These are phyloP conservation scores for Sphaerulina musiva DNA, from an alignment of 2,329 filamentous ascomycete genomes.

Conservation along the genomic window DNA sequence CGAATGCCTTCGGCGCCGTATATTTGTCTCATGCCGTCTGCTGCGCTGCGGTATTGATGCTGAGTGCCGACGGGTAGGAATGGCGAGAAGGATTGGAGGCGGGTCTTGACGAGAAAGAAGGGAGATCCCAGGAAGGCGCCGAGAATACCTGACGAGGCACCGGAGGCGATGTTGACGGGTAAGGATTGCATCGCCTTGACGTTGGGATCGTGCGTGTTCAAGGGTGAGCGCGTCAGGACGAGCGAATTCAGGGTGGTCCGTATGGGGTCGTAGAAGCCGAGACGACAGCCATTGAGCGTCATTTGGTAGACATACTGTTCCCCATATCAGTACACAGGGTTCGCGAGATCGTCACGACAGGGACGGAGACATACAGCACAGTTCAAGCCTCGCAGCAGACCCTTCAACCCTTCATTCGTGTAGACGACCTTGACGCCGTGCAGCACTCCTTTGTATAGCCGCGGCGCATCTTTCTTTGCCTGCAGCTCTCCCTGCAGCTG, in stretches of 20 bases:
- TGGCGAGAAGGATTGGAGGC: conserved; percentile 87
- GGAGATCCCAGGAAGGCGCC: conserved; percentile 90
- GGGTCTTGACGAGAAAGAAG: conserved; percentile 96
- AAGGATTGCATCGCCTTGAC: conserved; percentile 61
- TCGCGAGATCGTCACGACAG: not conserved
- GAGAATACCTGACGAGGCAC: conserved; percentile 80
- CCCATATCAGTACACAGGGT: not conserved
- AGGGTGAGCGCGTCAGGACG: conserved; percentile 59
- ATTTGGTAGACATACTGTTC: conserved; percentile 84
- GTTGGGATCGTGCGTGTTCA: conserved; percentile 44
- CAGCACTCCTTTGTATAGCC: conserved; percentile 83
- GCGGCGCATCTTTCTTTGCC: conserved; percentile 72
- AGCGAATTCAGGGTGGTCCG: conserved; percentile 51
- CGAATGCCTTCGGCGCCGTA: conserved; percentile 67
- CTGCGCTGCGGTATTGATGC: conserved; percentile 79
- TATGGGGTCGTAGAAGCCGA: conserved; percentile 96
- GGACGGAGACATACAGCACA: conserved; percentile 55
- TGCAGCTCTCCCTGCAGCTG: conserved; percentile 95
- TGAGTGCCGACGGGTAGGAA: conserved; percentile 95
- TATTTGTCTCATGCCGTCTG: conserved; percentile 77
- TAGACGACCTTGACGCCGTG: conserved; percentile 88
- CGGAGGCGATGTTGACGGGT: conserved; percentile 87
- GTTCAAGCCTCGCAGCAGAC: conserved; percentile 81
- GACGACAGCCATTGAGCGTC: conserved; percentile 87
- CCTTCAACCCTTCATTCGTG: conserved; percentile 77